Base-by-base conservation (phyloP, 2,329 filamentous ascomycete species). In the Rachicladosporium sp. region DNA sequence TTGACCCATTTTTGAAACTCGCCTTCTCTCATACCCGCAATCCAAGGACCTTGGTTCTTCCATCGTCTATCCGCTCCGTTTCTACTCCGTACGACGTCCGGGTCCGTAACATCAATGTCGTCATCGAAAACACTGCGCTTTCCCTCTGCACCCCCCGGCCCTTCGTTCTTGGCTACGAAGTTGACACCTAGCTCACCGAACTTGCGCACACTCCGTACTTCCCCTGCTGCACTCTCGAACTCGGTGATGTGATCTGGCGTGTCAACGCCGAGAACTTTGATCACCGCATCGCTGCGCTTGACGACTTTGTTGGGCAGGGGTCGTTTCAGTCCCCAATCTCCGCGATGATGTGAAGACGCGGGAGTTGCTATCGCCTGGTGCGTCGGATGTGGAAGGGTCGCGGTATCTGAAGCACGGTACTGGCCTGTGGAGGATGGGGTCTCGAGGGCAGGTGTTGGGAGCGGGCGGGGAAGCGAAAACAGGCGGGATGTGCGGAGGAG, bases 281-380 rank as follows among this genome's bases (percentile, higher is more conserved):
- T 73, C 36, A 87, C 83, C n/a, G 78, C 79, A 33, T 62, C 66
- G 5, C 77, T 78, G 39, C 76, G 75, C 12, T 77, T 74, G 4
- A 85, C 88, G 3, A 81, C 78, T 58, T 80, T 80, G 6, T 80
- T 64, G 1, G 89, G 89, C 4, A 96, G 68, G 1, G 86, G 71
- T 40, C 89, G 72, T 66, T 96, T 96, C 52, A 95, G 67, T 10
- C 89, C 89, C 88, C 89, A 96, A 56, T 96, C 89, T 29, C 89
- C 89, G 54, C 76, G 76, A 31, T 70, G 67, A 15, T 85, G 72
- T 6, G 87, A 88, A 12, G 77, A 71, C 33, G 72, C 66, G 4
- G 86, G 80, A 1, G 86, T 88, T 10, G 80, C 79, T 56, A 96
- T 82, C 45, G 87, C 76, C 57, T 91, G 83, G 58, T 82, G 74